Evolutionary conservation across 306 rosid genomes (phyloP).

Genomic region (Malus asiatica): DNA sequence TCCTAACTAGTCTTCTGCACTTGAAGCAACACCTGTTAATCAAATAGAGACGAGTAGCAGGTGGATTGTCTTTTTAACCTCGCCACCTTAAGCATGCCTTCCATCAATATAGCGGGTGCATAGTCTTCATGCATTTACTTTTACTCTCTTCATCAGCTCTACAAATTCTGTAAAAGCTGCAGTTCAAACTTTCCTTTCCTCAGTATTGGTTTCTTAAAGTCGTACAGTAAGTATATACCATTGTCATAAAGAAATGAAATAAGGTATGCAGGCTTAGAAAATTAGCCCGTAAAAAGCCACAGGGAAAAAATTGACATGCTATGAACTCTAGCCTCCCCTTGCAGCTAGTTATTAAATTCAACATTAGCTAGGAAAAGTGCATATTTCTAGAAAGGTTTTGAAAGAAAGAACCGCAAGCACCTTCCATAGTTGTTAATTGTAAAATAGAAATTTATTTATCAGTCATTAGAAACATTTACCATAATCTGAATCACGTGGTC

Average conservation of each 20-base stretch:
- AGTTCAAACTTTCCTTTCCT: background rate
- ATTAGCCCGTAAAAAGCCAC: background rate
- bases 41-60: background rate
- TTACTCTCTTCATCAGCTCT: conserved; percentile 56
- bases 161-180: conserved; percentile 76
- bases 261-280: background rate
- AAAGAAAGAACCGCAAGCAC: background rate
- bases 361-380: background rate
- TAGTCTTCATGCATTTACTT: conserved; percentile 14
- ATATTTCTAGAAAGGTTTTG: background rate
- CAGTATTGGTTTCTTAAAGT: background rate
- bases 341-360: background rate
- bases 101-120: background rate
- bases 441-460: background rate
- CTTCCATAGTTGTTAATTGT: background rate
- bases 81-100: background rate
- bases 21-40: background rate
- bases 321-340: background rate
- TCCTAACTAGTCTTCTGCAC: background rate
- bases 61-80: background rate
- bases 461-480: conserved; percentile 26
- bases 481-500: conserved; percentile 94
- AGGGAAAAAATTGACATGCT: background rate
- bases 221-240: background rate
- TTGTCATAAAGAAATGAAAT: background rate